phyloP scores from a whole-genome alignment of 495 filamentous ascomycete genomes.

The Penicillium antarcticum region DNA sequence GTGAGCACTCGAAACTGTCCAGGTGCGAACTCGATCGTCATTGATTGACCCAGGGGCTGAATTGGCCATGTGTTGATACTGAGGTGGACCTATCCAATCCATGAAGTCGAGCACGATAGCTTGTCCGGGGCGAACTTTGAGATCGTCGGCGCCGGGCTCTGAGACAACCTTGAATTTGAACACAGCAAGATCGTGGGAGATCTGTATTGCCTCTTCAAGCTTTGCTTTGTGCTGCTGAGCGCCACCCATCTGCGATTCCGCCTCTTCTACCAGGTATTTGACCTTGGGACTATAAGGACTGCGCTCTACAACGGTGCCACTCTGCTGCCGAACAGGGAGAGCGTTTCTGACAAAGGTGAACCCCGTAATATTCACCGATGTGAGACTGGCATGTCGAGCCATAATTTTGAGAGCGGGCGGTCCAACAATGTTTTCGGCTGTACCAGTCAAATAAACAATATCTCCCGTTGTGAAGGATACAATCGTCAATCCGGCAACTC shows the following conservation, averaged over 20 bases:
- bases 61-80: slow-evolving; percentile 17
- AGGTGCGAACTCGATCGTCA: slow-evolving; percentile 19
- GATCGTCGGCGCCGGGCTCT: not conserved
- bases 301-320: slow-evolving; percentile 10
- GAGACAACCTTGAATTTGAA: slow-evolving; percentile 12
- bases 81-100: slow-evolving; percentile 19
- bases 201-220: slow-evolving; percentile 7
- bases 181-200: slow-evolving; percentile 8
- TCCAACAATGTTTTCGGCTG: slow-evolving; percentile 10
- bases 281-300: slow-evolving; percentile 19
- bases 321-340: slow-evolving; percentile 12
- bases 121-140: slow-evolving; percentile 15
- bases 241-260: not conserved
- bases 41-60: slow-evolving; percentile 8
- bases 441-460: slow-evolving; percentile 15
- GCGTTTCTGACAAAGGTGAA: slow-evolving; percentile 13
- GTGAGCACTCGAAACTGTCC: slow-evolving; percentile 19
- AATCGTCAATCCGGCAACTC: slow-evolving; percentile 11
- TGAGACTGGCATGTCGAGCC: slow-evolving; percentile 11
- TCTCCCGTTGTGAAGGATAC: slow-evolving; percentile 16
- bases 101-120: slow-evolving; percentile 17
- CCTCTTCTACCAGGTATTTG: slow-evolving; percentile 14
- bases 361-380: slow-evolving; percentile 9
- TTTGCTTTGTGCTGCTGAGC: not conserved
- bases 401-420: slow-evolving; percentile 11